Conservation (phyloP, 495 filamentous ascomycete genomes). For the Parathielavia appendiculata region DNA sequence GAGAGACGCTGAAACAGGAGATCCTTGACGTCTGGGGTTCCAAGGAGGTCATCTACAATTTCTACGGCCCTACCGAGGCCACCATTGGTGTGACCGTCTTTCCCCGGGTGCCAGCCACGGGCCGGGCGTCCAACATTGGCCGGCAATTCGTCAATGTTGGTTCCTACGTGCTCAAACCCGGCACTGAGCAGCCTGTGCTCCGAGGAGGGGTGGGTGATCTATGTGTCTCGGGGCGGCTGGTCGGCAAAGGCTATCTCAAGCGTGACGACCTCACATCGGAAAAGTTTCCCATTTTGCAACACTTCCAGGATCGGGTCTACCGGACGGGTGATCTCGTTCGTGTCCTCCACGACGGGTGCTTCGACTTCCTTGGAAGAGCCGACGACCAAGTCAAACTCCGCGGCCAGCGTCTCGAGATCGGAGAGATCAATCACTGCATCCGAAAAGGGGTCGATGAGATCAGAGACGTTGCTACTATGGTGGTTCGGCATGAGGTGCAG, state of each 20-base stretch:
- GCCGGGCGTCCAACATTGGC: conserved; percentile 80
- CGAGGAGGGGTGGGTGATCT: conserved; percentile 81
- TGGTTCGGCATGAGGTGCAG: conserved; percentile 52
- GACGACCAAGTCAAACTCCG: conserved; percentile 80
- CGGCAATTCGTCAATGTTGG: conserved; percentile 76
- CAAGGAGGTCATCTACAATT: conserved; percentile 63
- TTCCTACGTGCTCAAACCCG: conserved; percentile 68
- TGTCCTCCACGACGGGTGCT: conserved; percentile 61
- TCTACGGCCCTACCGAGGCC: conserved; percentile 79
- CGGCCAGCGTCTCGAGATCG: conserved; percentile 71
- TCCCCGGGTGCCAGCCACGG: conserved; percentile 61
- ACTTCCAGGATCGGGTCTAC: conserved; percentile 56
- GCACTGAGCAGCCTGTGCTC: conserved; percentile 62
- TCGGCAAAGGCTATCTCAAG: conserved; percentile 84
- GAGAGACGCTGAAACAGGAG: conserved; percentile 66
- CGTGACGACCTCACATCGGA: conserved; percentile 61
- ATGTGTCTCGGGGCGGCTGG: conserved; percentile 77
- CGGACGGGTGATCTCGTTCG: conserved; percentile 77
- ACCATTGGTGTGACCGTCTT: conserved; percentile 86
- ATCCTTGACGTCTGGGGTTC: conserved; percentile 67
- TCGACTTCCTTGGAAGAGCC: conserved; percentile 68
- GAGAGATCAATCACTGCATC: conserved; percentile 68
- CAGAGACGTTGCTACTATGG: conserved; percentile 59
- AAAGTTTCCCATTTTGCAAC: conserved; percentile 53
- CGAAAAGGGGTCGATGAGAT: conserved; percentile 42